Base-by-base conservation (phyloP, 2,329 filamentous ascomycete species). In the Fusarium devonianum region DNA sequence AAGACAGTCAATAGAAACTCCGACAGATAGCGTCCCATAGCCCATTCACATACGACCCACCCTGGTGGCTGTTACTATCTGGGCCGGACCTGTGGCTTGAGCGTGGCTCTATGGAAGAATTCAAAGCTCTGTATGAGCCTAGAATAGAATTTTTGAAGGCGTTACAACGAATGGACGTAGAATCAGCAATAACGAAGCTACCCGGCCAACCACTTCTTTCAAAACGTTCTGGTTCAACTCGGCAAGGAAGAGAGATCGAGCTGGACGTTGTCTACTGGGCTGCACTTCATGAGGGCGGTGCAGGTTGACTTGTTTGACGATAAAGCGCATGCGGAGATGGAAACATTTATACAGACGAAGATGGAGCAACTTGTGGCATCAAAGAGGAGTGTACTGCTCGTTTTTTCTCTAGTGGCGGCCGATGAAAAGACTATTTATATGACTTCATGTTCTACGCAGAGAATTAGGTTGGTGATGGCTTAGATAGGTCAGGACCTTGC, bases 21-120 rank as follows among this genome's bases (percentile, higher is more conserved):
- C n/a, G n/a, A n/a, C n/a, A n/a, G n/a, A n/a, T n/a, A n/a, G n/a
- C n/a, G n/a, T n/a, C n/a, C n/a, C n/a, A n/a, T n/a, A n/a, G n/a
- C n/a, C n/a, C n/a, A n/a, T 75, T 71, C 52, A 44, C 67, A 2
- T 69, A 69, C 44, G 71, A 73, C 18, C 65, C 67, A 38, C 72
- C 73, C 14, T 73, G 69, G 69, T 76, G 73, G 73, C 64, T 76
- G 3, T 46, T 76, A 30, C 35, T 67, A 7, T 33, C 49, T 14
- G 47, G 58, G 1, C 64, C 64, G 9, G 62, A 61, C 2, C 11
- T 39, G 1, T 65, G 57, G 60, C 55, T 73, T 28, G 42, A 64
- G 12, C 53, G 45, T 0, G 50, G 17, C 14, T 23, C 23, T 2
- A 28, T 65, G 10, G 49, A 63, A 5, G 64, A 67, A n/a, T 68